Evolutionary conservation across 805 yeast species (phyloP).

Genomic region (Lipomyces sp.): DNA sequence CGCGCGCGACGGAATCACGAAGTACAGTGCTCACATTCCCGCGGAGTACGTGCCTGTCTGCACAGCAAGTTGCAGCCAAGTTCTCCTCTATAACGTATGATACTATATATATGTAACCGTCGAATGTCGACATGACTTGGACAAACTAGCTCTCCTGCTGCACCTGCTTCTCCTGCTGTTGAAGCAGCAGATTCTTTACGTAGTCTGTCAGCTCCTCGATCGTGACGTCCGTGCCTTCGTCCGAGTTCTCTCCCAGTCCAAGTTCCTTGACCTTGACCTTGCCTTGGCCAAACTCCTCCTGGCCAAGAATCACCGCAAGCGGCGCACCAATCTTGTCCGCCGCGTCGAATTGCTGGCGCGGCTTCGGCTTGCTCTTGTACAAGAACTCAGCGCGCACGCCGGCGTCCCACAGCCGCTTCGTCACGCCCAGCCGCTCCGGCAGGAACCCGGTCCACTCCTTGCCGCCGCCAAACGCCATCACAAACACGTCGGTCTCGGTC

Average conservation of each 20-base stretch:
- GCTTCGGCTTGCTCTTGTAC: slow-evolving; percentile 89
- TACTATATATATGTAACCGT: too few relatives aligned
- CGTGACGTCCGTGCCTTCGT: slow-evolving; percentile 63
- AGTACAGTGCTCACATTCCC: too few relatives aligned
- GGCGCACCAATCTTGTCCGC: slow-evolving; percentile 94
- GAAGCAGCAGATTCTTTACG: slow-evolving; percentile 6
- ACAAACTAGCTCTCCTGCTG: too few relatives aligned
- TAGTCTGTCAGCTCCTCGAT: slow-evolving; percentile 14
- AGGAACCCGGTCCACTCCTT: slow-evolving; percentile 92
- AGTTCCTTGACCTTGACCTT: slow-evolving; percentile 79
- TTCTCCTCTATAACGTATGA: too few relatives aligned
- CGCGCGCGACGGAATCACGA: too few relatives aligned
- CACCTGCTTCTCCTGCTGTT: too few relatives aligned
- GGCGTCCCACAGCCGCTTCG: slow-evolving; percentile 79
- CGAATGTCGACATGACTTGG: too few relatives aligned
- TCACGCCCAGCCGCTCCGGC: slow-evolving; percentile 83
- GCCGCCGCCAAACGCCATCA: slow-evolving; percentile 99
- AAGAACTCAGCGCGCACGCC: slow-evolving; percentile 90
- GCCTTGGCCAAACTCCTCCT: slow-evolving; percentile 84
- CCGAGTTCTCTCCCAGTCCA: slow-evolving; percentile 83
- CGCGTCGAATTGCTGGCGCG: slow-evolving; percentile 94
- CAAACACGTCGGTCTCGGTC: slow-evolving; percentile 84
- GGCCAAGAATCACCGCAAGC: slow-evolving; percentile 88
- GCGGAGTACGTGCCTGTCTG: too few relatives aligned
- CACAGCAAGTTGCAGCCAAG: too few relatives aligned